Conservation (phyloP, 2,329 filamentous ascomycete species). For the Mariannaea elegans region DNA sequence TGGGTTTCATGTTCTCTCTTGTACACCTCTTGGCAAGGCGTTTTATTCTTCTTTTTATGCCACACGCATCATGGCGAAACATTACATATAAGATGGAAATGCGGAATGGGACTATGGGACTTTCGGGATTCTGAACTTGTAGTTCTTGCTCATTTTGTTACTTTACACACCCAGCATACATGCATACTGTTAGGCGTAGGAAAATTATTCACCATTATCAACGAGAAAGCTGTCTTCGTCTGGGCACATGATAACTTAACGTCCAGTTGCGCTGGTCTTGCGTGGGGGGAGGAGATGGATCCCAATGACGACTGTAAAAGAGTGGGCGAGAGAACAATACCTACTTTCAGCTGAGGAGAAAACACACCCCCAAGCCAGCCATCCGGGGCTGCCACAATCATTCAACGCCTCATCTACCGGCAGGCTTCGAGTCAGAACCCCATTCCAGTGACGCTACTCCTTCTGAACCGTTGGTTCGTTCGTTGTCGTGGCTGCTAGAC, state of each 20-base stretch:
- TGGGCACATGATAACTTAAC: no score
- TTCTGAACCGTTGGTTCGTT: no score
- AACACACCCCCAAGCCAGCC: not conserved
- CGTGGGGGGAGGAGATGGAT: no score
- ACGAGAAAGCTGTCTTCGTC: no score
- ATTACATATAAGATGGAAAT: slow-evolving; percentile 12
- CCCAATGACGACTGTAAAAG: no score
- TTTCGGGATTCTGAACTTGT: not conserved
- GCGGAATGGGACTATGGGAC: not conserved
- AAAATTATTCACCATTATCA: slow-evolving; percentile 19
- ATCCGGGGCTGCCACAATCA: no score
- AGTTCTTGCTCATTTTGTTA: slow-evolving; percentile 5
- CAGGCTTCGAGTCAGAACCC: not conserved
- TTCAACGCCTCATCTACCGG: not conserved
- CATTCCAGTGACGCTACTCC: no score
- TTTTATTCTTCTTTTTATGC: slow-evolving; percentile 20
- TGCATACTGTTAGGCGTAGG: slow-evolving; percentile 38
- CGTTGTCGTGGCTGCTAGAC: slow-evolving; percentile 11
- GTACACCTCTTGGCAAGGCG: slow-evolving; percentile 30
- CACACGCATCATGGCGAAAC: slow-evolving; percentile 1
- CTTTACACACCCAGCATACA: slow-evolving; percentile 15
- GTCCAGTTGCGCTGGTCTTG: no score
- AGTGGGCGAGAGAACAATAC: no score
- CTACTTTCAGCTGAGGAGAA: not conserved
- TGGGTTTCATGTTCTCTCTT: slow-evolving; percentile 5